Base-by-base conservation (phyloP, 768 basidiomycete genomes). In the Mrakia frigida region DNA sequence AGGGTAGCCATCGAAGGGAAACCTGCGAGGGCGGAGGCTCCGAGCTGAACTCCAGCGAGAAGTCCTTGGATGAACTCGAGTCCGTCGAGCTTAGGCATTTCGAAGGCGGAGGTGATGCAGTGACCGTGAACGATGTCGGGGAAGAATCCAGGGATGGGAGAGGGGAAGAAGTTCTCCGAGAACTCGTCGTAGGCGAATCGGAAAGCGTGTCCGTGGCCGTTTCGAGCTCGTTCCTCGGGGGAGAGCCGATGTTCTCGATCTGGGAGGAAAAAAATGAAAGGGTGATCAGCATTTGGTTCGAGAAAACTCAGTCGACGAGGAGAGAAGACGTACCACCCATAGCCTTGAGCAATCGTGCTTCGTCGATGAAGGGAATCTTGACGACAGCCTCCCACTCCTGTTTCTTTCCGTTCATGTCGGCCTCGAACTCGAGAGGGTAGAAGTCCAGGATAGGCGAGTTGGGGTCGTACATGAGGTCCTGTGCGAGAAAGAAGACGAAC, bases 371-470 rank as follows among this genome's bases (percentile, higher is more conserved):
- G 0, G 97, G 97, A 79, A 99, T 98, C 85, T 98, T 98, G 73
- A 99, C 94, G 70, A 98, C 89, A 0, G 97, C 96, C 83, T 99
- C 97, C 97, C 97, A 99, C 35, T 98, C 96, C 80, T 91, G 90
- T 82, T 94, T 98, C 87, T 99, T 99, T 43, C 97, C 97, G 80
- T 99, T 98, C 81, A 97, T 84, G 84, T 99, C 97, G 79, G 88
- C 89, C 79, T 93, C 94, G 79, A 98, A 98, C 72, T 94, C 90
- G 23, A 86, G 79, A 3, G 97, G 97, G 82, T 99, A 99, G 85
- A 98, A 98, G 81, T 96, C 93, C 68, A 93, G 82, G 80, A 99
- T 97, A 0, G 93, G 88, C 3, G 96, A 98, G 78, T 87, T 90
- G 2, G 88, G 84, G 79, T 90, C 89, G 78, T 86, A 89, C 96